Conservation (phyloP, 1,284 basidiomycete genomes). For the Rhodotorula mucilaginosa region DNA sequence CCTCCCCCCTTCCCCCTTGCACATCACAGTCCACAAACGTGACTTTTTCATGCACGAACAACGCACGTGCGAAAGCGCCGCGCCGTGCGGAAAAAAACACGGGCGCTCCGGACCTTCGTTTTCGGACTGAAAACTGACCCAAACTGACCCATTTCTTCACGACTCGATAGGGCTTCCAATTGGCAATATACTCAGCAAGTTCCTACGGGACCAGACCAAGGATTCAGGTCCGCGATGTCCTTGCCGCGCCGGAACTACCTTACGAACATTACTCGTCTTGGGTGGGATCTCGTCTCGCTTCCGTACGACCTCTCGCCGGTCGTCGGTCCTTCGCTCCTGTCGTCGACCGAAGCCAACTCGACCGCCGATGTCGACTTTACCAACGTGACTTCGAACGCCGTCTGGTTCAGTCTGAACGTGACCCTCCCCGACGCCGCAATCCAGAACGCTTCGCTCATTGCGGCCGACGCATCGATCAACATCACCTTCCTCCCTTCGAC, state of each 20-base stretch:
- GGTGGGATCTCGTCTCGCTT: constrained; percentile 6
- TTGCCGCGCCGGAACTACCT: constrained; percentile 20
- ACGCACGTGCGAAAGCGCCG: no score
- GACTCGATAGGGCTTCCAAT: background rate
- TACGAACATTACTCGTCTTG: constrained; percentile 3
- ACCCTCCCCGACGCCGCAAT: background rate
- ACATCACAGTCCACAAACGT: background rate
- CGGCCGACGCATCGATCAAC: constrained; percentile 1
- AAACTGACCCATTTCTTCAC: no score
- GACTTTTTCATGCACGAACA: no score
- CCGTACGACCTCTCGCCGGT: constrained; percentile 14
- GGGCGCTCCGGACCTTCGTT: no score
- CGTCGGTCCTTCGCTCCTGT: constrained; percentile 2
- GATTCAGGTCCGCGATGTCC: constrained; percentile 17
- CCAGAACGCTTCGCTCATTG: background rate
- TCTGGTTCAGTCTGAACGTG: constrained; percentile 10
- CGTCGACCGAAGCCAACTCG: background rate
- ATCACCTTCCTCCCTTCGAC: background rate
- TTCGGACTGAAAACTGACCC: background rate
- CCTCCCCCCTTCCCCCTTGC: background rate
- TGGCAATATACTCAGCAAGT: constrained; percentile 1
- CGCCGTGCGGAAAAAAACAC: no score
- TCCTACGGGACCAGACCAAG: background rate
- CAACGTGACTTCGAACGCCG: background rate
- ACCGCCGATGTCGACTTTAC: constrained; percentile 1